Conservation (phyloP, 805 yeast genomes). For the Candida pseudofarinosa region DNA sequence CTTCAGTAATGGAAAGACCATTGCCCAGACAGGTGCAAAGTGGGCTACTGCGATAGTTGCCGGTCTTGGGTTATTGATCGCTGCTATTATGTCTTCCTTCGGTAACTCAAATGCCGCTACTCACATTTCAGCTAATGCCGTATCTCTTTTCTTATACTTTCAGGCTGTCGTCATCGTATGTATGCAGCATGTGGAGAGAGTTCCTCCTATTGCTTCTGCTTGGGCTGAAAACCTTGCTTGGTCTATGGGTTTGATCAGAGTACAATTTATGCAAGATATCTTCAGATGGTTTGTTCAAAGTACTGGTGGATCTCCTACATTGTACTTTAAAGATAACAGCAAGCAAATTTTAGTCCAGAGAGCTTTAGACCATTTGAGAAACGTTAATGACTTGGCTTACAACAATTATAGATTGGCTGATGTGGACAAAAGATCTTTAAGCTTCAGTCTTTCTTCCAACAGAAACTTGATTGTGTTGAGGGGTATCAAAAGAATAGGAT, state of each 20-base stretch:
- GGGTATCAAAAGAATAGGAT: constrained; percentile 85
- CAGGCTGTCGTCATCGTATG: constrained; percentile 81
- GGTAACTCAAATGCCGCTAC: constrained; percentile 90
- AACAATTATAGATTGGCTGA: constrained; percentile 1
- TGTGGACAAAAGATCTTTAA: constrained; percentile 23
- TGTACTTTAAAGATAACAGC: constrained; percentile 58
- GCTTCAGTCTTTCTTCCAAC: constrained; percentile 47
- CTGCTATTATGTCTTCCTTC: constrained; percentile 78
- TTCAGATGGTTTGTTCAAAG: constrained; percentile 82
- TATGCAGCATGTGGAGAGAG: constrained; percentile 79
- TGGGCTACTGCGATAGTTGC: constrained; percentile 94
- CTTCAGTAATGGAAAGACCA: constrained; percentile 75
- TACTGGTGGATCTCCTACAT: constrained; percentile 83
- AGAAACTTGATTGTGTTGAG: constrained; percentile 63
- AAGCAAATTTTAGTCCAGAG: constrained; percentile 74
- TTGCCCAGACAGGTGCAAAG: constrained; percentile 73
- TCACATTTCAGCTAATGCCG: constrained; percentile 81
- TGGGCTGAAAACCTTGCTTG: constrained; percentile 92
- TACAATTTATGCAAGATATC: constrained; percentile 77
- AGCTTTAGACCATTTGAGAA: constrained; percentile 36
- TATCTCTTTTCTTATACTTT: constrained; percentile 79
- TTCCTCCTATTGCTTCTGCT: constrained; percentile 89
- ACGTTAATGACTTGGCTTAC: constrained; percentile 19
- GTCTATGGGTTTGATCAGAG: constrained; percentile 88
- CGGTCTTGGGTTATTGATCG: constrained; percentile 77